Evolutionary conservation across 768 basidiomycete genomes (phyloP).

Genomic region (Cystofilobasidium macerans): DNA sequence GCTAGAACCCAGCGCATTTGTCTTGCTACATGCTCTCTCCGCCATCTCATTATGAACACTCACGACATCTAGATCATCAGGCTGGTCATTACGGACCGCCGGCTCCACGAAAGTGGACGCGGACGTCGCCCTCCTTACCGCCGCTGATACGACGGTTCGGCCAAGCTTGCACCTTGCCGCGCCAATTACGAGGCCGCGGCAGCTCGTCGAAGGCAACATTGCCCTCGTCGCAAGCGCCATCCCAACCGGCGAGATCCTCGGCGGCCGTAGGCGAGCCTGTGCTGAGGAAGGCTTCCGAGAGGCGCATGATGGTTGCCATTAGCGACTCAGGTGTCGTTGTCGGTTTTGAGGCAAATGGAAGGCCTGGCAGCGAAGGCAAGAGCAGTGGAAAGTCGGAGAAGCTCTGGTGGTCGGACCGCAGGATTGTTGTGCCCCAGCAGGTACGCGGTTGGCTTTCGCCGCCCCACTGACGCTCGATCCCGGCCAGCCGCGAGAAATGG

Average conservation of each 20-base stretch:
- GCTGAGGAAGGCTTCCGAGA: neutral
- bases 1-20: too few species aligned
- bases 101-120: constrained; percentile 6
- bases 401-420: constrained; percentile 14
- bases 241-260: neutral
- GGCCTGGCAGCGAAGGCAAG: neutral
- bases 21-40: too few species aligned
- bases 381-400: constrained; percentile 21
- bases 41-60: neutral
- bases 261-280: neutral
- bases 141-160: constrained; percentile 1
- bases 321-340: constrained; percentile 7
- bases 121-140: constrained; percentile 10
- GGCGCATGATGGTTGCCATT: constrained; percentile 1
- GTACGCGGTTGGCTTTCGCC: neutral
- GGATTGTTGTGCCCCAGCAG: neutral
- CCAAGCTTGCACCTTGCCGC: constrained; percentile 8
- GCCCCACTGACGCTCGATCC: constrained; percentile 50
- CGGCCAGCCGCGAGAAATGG: constrained; percentile 54
- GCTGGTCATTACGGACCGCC: neutral
- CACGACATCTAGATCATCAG: too few species aligned
- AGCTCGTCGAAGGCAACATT: neutral
- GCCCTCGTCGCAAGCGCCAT: constrained; percentile 6
- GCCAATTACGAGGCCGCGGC: neutral
- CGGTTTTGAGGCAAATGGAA: constrained; percentile 3